Percentiles rank a stretch among this genome's conserved stretches.
Conservation (phyloP, 345 rosid genomes). For the Abelmoschus esculentus region DNA sequence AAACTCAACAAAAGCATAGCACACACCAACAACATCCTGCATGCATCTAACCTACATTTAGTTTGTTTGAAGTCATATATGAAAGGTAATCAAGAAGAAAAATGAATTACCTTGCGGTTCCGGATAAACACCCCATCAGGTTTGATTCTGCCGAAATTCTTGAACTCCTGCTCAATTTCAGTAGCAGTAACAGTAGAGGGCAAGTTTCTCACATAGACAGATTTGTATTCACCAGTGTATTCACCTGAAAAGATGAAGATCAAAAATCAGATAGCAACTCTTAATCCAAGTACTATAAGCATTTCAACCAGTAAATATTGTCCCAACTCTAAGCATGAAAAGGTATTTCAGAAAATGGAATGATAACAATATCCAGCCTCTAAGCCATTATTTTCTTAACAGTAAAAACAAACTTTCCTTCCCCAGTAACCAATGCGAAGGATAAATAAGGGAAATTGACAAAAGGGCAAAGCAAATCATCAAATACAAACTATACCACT, state of each 20-base stretch:
- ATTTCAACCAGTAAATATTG: not conserved
- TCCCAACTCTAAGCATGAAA: constrained; percentile 4
- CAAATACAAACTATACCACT: not conserved
- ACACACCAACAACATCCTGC: constrained; percentile 87
- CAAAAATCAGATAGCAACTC: constrained; percentile 16
- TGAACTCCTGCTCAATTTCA: constrained; percentile 85
- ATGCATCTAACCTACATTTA: constrained; percentile 11
- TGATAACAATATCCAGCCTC: not conserved
- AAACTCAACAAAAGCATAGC: constrained; percentile 95
- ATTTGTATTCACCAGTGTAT: constrained; percentile 46
- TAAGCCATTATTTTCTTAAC: not conserved
- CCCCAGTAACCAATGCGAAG: not conserved
- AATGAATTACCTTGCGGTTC: constrained; percentile 61
- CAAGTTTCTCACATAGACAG: constrained; percentile 93
- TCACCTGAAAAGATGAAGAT: constrained; percentile 44
- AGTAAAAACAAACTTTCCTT: not conserved
- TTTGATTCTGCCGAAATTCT: constrained; percentile 70
- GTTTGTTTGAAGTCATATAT: not conserved
- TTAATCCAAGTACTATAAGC: not conserved
- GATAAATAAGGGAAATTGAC: not conserved
- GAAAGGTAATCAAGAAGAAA: not conserved
- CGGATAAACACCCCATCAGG: constrained; percentile 86
- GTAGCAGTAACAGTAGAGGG: constrained; percentile 66
- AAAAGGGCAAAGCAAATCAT: not conserved
- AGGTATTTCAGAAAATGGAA: not conserved